Evolutionary conservation across 257 asterid species (phyloP).

Genomic region (Salvia splendens): DNA sequence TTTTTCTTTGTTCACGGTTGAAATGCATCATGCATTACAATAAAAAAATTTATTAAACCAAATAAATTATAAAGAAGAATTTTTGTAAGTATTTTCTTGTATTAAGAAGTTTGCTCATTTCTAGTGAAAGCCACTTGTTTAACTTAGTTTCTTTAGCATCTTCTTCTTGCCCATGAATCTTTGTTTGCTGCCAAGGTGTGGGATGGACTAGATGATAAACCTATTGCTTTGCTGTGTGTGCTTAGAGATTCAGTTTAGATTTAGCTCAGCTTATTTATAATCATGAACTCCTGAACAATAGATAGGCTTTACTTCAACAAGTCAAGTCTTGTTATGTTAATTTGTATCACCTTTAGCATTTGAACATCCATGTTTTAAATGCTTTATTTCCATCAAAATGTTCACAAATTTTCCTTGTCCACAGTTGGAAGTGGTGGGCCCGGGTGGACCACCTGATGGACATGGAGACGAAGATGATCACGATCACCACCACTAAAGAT

Average conservation of each 20-base stretch:
- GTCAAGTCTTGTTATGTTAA: slow-evolving; percentile 12
- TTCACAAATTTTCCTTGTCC: slow-evolving; percentile 13
- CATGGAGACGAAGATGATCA: slow-evolving; percentile 53
- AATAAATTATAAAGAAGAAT: background rate
- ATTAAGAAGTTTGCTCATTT: background rate
- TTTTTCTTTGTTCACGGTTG: background rate
- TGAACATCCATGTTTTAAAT: background rate
- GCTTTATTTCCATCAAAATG: slow-evolving; percentile 7
- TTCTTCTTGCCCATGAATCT: background rate
- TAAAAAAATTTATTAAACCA: background rate
- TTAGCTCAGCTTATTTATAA: background rate
- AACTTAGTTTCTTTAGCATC: background rate
- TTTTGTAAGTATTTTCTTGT: background rate
- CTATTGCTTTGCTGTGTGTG: background rate
- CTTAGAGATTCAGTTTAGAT: background rate
- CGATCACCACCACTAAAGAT: slow-evolving; percentile 52
- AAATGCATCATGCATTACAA: background rate
- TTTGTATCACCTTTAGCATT: background rate
- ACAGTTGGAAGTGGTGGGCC: slow-evolving; percentile 89
- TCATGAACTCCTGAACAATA: background rate
- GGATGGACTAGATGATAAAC: background rate
- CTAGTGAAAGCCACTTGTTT: background rate
- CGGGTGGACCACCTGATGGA: slow-evolving; percentile 86
- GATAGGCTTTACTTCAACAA: slow-evolving; percentile 1
- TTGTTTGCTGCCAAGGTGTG: background rate